These are phyloP conservation scores for Oryza glaberrima DNA, from an alignment of 176 grass and related monocot species.

Conservation along the genomic window DNA sequence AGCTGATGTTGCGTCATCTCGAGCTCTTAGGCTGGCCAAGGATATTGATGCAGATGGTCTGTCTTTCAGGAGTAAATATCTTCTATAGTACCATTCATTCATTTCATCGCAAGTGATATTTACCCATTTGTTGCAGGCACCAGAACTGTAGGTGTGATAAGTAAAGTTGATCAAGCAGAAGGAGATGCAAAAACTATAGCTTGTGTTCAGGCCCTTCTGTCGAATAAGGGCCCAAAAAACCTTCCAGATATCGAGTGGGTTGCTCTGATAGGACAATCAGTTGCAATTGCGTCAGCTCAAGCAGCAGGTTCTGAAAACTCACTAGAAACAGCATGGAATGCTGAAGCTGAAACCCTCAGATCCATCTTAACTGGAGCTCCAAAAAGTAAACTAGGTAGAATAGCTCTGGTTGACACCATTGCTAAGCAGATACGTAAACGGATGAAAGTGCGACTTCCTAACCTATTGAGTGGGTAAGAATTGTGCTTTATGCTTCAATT, in stretches of 20 bases:
- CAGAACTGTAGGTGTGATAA: slow-evolving; percentile 93
- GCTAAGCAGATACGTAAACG: slow-evolving; percentile 88
- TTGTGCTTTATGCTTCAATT: slow-evolving; percentile 3
- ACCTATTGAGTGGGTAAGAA: slow-evolving; percentile 84
- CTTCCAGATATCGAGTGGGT: slow-evolving; percentile 85
- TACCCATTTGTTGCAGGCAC: slow-evolving; percentile 57
- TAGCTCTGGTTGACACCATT: slow-evolving; percentile 71
- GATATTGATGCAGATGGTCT: slow-evolving; percentile 93
- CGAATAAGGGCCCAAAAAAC: slow-evolving; percentile 74
- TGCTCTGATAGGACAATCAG: slow-evolving; percentile 89
- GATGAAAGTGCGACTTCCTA: slow-evolving; percentile 90
- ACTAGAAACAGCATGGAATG: slow-evolving; percentile 83
- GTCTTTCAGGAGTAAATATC: slow-evolving; percentile 34
- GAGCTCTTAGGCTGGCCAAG: slow-evolving; percentile 84
- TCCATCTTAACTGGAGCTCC: slow-evolving; percentile 74
- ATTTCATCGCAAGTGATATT: slow-evolving; percentile 9
- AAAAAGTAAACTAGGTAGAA: slow-evolving; percentile 74
- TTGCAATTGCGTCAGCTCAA: slow-evolving; percentile 75
- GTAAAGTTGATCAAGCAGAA: slow-evolving; percentile 86
- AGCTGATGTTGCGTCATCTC: slow-evolving; percentile 78
- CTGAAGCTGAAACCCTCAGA: slow-evolving; percentile 81
- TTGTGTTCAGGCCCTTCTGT: slow-evolving; percentile 75
- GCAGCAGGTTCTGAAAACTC: slow-evolving; percentile 77
- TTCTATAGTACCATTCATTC: not conserved
- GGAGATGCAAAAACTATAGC: slow-evolving; percentile 79